Evolutionary conservation across 306 rosid species (phyloP).

Genomic region (Malus orientalis): DNA sequence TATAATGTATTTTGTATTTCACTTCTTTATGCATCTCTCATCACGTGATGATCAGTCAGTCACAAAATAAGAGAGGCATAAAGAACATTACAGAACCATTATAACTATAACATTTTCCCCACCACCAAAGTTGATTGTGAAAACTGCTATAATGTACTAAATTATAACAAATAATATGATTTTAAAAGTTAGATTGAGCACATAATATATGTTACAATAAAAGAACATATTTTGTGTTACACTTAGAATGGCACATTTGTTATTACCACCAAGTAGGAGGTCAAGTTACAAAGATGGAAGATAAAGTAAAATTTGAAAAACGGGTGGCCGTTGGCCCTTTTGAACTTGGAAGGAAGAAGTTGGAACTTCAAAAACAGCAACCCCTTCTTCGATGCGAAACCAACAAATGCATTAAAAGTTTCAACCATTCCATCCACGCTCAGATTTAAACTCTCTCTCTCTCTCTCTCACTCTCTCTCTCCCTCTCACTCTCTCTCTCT

Average conservation of each 20-base stretch:
- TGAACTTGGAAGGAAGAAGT: slow-evolving; percentile 23
- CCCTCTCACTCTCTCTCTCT: background rate
- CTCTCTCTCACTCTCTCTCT: background rate
- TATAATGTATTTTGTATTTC: too few relatives aligned
- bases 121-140: background rate
- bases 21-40: too few relatives aligned
- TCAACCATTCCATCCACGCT: background rate
- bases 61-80: accelerated
- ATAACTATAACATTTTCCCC: background rate
- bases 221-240: background rate
- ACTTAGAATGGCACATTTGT: slow-evolving; percentile 17
- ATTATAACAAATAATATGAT: too few relatives aligned
- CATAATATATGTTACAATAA: too few relatives aligned
- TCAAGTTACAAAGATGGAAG: background rate
- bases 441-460: slow-evolving; percentile 10
- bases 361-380: slow-evolving; percentile 10
- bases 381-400: background rate
- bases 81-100: background rate
- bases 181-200: too few relatives aligned
- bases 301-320: slow-evolving; percentile 51
- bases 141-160: background rate
- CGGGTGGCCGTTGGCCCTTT: slow-evolving; percentile 55
- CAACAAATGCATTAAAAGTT: slow-evolving; percentile 31
- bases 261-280: slow-evolving; percentile 15
- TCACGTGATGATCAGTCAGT: too few relatives aligned